Base-by-base conservation (phyloP, 2,329 filamentous ascomycete species). In the Septoria petroselini region DNA sequence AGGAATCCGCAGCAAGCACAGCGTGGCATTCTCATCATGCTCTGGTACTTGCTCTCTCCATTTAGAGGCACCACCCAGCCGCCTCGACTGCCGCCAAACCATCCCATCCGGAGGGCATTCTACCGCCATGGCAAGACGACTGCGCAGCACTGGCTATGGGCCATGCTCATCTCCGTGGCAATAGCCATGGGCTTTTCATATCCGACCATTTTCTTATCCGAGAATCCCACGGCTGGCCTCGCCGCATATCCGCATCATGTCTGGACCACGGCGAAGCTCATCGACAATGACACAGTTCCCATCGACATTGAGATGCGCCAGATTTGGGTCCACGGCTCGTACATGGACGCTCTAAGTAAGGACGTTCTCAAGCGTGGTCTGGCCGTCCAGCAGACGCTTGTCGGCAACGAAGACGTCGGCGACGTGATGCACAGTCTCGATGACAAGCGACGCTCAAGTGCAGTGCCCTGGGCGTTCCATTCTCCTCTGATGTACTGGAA, bases 401-500 rank as follows among this genome's bases (percentile, higher is more conserved):
- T 91, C 9, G 85, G 84, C 17, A 59, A 71, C 25, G 59, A 64
- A 41, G 56, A 45, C 2, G 41, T 58, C 38, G 59, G 55, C 31
- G 42, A 52, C 12, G 49, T 48, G 27, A 57, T 56, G 23, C 58
- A 57, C 12, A 43, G 54, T 9, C 39, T 62, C 23, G 48, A 60
- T 33, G 60, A 64, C 43, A 54, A 61, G 31, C 48, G 64, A 3
- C 52, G 55, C n/a, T 56, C 60, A 67, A 55, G 64, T 65, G n/a
- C 57, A 9, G 52, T 69, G 27, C 81, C 81, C 3, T 89, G 85
- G 85, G 86, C 87, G 59, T 87, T 87, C 62, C 86, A 91, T 61
- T 91, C 87, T n/a, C 86, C 87, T 1, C 70, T 91, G 46, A 83
- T 88, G 67, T 91, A 90, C 67, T 91, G 87, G 87, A 78, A 82